Evolutionary conservation across 257 asterid genomes (phyloP), one percentile per base, ranked within the genome.

Genomic region (Solanum etuberosum): DNA sequence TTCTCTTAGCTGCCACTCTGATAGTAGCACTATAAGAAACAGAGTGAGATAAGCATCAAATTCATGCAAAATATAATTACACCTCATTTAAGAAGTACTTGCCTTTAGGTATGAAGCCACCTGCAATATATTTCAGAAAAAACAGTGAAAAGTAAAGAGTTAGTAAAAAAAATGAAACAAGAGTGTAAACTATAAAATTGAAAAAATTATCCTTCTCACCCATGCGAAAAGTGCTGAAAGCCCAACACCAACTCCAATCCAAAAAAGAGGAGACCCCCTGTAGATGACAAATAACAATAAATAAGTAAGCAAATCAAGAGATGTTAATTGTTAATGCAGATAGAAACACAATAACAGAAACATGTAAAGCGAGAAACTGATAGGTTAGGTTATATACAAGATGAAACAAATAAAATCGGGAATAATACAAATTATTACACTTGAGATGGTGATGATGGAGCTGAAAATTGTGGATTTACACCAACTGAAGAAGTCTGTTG

Each of bases 201-300:
- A 77, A 87, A 87, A 59, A 27, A 83, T 86, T 76, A 32, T 51
- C 83, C 74, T 86, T 84, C 97, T 89, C 87, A 97, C 99, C 98
- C 95, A 95, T 63, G 99, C 91, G 83, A 97, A 97, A 89, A 97
- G 92, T 73, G 98, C 99, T 13, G 99, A 94, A 72, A 95, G 89
- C 87, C 94, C 98, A 68, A 97, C 99, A 90, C 99, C 99, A 87
- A 97, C 93, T 81, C 98, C 99, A 88, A 97, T 90, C 99, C 99
- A 97, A 89, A 95, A 95, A 76, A 97, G 94, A 88, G 99, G 99
- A 9, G 98, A 94, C 35, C 99, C 98, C 87, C 99, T 95, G 86
- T 72, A 84, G 57, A 90, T 86, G 85, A 12, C 29, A 82, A 88
- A 76, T 70, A 18, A 74, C 27, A 20, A 78, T 21, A 51, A 85